phyloP scores from a whole-genome alignment of 2,329 filamentous ascomycete genomes.

The Colletotrichum ledebouriae region DNA sequence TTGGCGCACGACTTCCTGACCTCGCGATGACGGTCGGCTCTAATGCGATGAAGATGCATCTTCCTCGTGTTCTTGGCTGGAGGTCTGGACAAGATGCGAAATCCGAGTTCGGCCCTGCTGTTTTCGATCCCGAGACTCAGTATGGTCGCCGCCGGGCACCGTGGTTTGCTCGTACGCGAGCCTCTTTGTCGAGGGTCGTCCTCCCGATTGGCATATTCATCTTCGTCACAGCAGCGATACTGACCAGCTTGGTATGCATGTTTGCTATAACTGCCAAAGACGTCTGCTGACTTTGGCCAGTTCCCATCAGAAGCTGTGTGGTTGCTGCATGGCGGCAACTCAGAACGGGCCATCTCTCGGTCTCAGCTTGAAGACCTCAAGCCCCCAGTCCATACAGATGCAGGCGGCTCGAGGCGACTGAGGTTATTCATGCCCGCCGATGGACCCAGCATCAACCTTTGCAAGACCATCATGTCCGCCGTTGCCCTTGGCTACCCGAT shows the following conservation, averaged over 20 bases:
- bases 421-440: conserved; percentile 57
- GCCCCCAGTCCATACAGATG: neutral
- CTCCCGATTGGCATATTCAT: conserved; percentile 12
- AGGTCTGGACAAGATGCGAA: neutral
- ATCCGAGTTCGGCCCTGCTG: neutral
- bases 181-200: conserved; percentile 1
- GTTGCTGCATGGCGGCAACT: neutral
- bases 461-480: conserved; percentile 56
- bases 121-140: conserved; percentile 10
- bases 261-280: neutral
- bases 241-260: conserved; percentile 14
- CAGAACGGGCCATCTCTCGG: conserved; percentile 3
- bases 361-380: conserved; percentile 16
- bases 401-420: conserved; percentile 46
- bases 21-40: neutral
- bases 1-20: neutral
- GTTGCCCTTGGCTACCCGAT: conserved; percentile 55
- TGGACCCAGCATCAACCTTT: conserved; percentile 53
- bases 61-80: neutral
- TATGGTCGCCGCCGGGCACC: neutral
- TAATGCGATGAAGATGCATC: neutral
- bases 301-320: neutral
- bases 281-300: conserved; percentile 2
- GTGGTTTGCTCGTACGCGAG: neutral
- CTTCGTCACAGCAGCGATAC: neutral